These are phyloP conservation scores for Sinapis alba DNA, from an alignment of 441 rosid genomes.

Conservation along the genomic window DNA sequence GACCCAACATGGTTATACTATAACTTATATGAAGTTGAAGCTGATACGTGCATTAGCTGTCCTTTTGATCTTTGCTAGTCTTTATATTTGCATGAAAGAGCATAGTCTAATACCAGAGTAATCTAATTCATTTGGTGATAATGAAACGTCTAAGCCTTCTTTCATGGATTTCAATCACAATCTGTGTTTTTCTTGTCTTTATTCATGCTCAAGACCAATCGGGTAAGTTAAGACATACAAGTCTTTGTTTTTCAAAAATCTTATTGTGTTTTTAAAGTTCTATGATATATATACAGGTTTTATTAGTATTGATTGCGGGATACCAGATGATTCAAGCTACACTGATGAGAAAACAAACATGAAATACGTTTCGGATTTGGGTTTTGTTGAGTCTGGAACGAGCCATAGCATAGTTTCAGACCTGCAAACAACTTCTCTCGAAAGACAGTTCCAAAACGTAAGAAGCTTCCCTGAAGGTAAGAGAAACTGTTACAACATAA, in stretches of 20 bases:
- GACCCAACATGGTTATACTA: background rate
- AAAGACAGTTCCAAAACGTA: constrained; percentile 29
- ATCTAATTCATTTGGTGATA: background rate
- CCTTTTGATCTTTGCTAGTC: background rate
- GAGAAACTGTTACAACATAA: constrained; percentile 47
- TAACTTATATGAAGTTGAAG: background rate
- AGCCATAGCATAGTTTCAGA: constrained; percentile 11
- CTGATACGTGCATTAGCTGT: constrained; percentile 4
- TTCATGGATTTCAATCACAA: background rate
- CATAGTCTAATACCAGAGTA: background rate
- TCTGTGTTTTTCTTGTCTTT: background rate
- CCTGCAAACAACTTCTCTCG: background rate
- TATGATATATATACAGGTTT: constrained; percentile 16
- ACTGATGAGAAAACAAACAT: constrained; percentile 26
- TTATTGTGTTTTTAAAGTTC: background rate
- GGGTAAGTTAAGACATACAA: background rate
- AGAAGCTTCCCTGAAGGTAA: constrained; percentile 47
- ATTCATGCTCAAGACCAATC: constrained; percentile 16
- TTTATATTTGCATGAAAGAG: background rate
- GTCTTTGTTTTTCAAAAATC: background rate
- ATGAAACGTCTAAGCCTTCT: background rate
- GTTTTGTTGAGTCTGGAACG: constrained; percentile 19
- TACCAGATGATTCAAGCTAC: constrained; percentile 28
- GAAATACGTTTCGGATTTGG: constrained; percentile 29
- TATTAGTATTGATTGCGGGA: constrained; percentile 29